Evolutionary conservation across 2,329 filamentous ascomycete species (phyloP).

Genomic region (Diplodia mutila): DNA sequence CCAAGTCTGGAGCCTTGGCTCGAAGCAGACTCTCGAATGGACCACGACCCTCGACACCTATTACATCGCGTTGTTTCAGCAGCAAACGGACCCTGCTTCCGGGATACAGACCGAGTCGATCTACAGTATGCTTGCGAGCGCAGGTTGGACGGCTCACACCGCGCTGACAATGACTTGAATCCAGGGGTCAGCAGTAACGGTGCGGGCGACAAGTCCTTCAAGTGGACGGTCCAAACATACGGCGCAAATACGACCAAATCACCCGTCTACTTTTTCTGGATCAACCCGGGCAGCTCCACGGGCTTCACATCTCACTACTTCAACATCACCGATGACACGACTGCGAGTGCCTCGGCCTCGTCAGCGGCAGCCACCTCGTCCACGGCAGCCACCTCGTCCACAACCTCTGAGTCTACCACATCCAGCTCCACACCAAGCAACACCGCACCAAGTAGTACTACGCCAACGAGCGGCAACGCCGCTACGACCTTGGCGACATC

Average conservation of each 20-base stretch:
- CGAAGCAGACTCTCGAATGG: background rate
- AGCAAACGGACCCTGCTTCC: background rate
- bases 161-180: background rate
- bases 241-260: background rate
- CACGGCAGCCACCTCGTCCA: background rate
- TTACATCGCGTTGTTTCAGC: background rate
- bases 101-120: background rate
- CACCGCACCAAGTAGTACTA: too few species aligned
- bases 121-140: background rate
- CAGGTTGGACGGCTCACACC: background rate
- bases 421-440: too few species aligned
- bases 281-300: background rate
- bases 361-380: background rate
- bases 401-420: background rate
- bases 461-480: too few species aligned
- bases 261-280: background rate
- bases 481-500: too few species aligned
- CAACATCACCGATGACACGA: slow-evolving; percentile 1
- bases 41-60: background rate
- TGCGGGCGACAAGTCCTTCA: background rate
- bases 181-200: background rate
- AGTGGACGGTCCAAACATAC: slow-evolving; percentile 12
- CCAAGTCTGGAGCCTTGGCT: background rate
- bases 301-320: slow-evolving; percentile 19
- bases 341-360: background rate